Conservation (phyloP, 768 basidiomycete genomes). For the Agrocybe chaxingu region DNA sequence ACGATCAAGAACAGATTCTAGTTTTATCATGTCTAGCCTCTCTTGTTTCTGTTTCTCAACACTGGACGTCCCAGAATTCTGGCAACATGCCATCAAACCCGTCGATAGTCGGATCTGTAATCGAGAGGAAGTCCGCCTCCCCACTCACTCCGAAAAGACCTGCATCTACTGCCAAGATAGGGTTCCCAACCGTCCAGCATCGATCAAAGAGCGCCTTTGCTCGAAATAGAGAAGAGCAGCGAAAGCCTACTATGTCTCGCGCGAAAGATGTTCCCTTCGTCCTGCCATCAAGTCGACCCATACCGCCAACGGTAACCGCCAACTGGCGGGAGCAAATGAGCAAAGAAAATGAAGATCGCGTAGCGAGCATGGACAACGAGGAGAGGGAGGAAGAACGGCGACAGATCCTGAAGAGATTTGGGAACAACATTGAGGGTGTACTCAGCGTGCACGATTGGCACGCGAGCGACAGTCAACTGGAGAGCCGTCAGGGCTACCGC, state of each 20-base stretch:
- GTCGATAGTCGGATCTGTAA: constrained; percentile 40
- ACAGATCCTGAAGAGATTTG: constrained; percentile 72
- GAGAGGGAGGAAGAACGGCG: constrained; percentile 64
- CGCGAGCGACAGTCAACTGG: constrained; percentile 26
- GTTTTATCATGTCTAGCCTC: constrained; percentile 2
- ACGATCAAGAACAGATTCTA: not conserved
- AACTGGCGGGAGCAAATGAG: constrained; percentile 58
- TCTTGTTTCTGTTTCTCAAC: constrained; percentile 1
- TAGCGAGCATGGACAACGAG: constrained; percentile 67
- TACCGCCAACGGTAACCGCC: constrained; percentile 17
- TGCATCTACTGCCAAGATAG: constrained; percentile 32
- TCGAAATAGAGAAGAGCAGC: constrained; percentile 39
- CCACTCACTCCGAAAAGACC: constrained; percentile 22
- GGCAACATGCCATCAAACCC: constrained; percentile 15
- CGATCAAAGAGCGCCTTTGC: constrained; percentile 64
- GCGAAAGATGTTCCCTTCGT: constrained; percentile 26
- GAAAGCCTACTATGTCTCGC: constrained; percentile 18
- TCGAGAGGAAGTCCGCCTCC: constrained; percentile 40
- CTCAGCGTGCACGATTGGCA: constrained; percentile 53
- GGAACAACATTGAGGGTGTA: constrained; percentile 59
- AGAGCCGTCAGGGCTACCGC: not conserved
- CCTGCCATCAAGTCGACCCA: constrained; percentile 4
- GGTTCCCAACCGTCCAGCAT: constrained; percentile 65
- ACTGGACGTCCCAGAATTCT: not conserved
- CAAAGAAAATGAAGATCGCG: constrained; percentile 59